phyloP scores from a whole-genome alignment of 139 green algal species.

The Micromonas pusilla region DNA sequence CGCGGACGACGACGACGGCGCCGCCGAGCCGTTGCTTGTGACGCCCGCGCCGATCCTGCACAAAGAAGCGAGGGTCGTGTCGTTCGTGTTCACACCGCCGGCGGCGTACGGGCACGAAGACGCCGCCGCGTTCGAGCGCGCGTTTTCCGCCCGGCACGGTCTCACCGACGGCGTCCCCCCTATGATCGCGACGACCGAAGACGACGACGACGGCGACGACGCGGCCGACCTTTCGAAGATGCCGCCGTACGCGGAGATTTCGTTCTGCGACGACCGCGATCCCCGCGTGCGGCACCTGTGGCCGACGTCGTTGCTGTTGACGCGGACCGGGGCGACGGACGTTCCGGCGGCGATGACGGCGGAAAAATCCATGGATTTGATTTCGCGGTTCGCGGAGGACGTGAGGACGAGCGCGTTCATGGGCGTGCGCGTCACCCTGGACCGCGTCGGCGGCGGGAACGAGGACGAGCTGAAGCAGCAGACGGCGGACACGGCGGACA shows the following conservation, averaged over 20 bases:
- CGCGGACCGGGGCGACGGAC: background rate
- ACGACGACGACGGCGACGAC: background rate
- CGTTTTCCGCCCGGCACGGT: background rate
- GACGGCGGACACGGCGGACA: no score
- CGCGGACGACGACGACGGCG: no score
- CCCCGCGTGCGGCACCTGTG: background rate
- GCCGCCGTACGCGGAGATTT: no score
- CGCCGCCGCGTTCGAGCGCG: background rate
- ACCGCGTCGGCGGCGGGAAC: no score
- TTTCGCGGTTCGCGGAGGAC: no score
- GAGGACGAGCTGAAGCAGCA: no score
- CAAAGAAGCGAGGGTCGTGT: background rate
- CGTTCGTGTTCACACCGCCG: background rate
- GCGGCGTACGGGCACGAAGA: background rate
- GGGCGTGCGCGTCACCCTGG: no score
- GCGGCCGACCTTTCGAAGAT: background rate
- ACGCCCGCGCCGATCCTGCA: background rate
- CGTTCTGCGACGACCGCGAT: background rate
- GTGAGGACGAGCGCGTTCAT: no score
- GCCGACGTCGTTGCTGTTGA: constrained; percentile 1
- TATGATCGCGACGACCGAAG: background rate
- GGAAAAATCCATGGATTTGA: background rate
- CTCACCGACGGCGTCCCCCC: background rate
- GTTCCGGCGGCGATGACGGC: background rate
- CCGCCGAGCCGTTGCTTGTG: background rate